Conservation (phyloP, 768 basidiomycete genomes). For the Lactarius hatsudake region DNA sequence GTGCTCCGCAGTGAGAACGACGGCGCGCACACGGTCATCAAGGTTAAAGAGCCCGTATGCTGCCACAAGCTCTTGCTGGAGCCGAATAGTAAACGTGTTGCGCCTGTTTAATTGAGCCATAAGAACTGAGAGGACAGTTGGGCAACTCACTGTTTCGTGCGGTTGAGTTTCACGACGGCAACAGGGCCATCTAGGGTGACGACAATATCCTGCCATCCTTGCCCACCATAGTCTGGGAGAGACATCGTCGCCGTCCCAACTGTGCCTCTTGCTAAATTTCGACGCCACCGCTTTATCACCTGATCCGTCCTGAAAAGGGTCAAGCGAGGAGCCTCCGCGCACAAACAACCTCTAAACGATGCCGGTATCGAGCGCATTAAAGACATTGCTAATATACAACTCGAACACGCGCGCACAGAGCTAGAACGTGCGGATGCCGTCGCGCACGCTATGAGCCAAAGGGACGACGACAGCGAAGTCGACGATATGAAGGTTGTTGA, state of each 20-base stretch:
- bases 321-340: conserved; percentile 21
- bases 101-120: conserved; percentile 35
- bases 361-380: conserved; percentile 87
- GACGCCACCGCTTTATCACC: neutral
- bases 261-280: too few relatives aligned
- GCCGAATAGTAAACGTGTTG: conserved; percentile 41
- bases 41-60: conserved; percentile 47
- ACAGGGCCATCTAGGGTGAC: conserved; percentile 45
- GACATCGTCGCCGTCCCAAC: conserved; percentile 17
- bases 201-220: conserved; percentile 43
- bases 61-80: conserved; percentile 42
- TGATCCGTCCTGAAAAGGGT: too few relatives aligned
- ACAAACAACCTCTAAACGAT: conserved; percentile 91
- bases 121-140: neutral
- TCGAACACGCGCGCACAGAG: conserved; percentile 87
- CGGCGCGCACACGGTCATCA: conserved; percentile 52
- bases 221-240: conserved; percentile 20
- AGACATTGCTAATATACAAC: conserved; percentile 78
- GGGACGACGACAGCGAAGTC: conserved; percentile 62
- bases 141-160: conserved; percentile 44
- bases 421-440: conserved; percentile 79
- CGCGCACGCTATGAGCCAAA: conserved; percentile 65
- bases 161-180: conserved; percentile 45
- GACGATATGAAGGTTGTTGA: conserved; percentile 49
- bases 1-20: conserved; percentile 51